Percentiles rank a stretch among this genome's conserved stretches.
These are phyloP conservation scores for Kregervanrija delftensis DNA, from an alignment of 805 yeast genomes.

Conservation along the genomic window DNA sequence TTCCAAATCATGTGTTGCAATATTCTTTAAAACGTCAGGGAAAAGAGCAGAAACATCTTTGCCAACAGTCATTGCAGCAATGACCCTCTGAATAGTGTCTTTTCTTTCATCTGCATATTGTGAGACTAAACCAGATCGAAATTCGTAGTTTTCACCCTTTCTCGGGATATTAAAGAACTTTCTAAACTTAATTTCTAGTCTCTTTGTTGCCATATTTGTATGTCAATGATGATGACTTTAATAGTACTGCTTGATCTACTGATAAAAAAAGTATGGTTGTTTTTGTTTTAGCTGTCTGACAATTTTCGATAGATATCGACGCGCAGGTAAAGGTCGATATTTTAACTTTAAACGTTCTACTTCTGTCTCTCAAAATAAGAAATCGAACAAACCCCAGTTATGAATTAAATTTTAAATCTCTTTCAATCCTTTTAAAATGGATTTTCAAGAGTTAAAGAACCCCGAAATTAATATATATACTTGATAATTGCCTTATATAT, in stretches of 20 bases:
- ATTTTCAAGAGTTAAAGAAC: too few relatives aligned
- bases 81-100: constrained; percentile 94
- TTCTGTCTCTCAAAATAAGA: too few relatives aligned
- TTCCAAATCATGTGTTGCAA: constrained; percentile 93
- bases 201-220: constrained; percentile 17
- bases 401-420: too few relatives aligned
- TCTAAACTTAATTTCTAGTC: constrained; percentile 44
- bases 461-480: too few relatives aligned
- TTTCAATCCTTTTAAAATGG: too few relatives aligned
- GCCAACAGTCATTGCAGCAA: constrained; percentile 97
- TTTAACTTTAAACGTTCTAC: too few relatives aligned
- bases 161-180: constrained; percentile 52
- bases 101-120: constrained; percentile 93
- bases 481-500: too few relatives aligned
- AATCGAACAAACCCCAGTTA: too few relatives aligned
- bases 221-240: not conserved
- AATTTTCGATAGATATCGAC: not conserved
- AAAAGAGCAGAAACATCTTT: constrained; percentile 92
- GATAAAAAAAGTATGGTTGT: too few relatives aligned
- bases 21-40: constrained; percentile 93
- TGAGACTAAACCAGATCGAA: constrained; percentile 84
- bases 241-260: too few relatives aligned
- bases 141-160: constrained; percentile 80
- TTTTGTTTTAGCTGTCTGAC: too few relatives aligned
- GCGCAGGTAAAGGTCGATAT: too few relatives aligned